Conservation (phyloP, 2,329 filamentous ascomycete genomes). For the Pyrenophora graminea region DNA sequence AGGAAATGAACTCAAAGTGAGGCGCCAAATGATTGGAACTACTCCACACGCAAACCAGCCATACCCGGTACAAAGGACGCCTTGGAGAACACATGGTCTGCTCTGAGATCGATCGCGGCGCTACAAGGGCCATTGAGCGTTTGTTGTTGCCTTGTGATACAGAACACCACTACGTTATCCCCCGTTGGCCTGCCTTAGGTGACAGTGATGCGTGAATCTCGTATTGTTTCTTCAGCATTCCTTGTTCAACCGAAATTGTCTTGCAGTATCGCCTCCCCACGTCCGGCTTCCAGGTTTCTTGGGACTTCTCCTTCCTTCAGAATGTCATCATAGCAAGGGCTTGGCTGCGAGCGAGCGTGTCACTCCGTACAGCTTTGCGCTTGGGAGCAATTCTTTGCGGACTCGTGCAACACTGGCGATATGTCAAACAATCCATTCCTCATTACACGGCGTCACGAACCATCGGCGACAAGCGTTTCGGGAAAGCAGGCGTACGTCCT, state of each 20-base stretch:
- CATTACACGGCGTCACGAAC: background rate
- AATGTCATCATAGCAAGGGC: constrained; percentile 1
- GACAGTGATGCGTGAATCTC: too few species aligned
- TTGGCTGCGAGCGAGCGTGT: background rate
- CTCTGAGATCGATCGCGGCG: constrained; percentile 4
- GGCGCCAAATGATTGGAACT: constrained; percentile 8
- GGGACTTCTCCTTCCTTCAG: constrained; percentile 4
- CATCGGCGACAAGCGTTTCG: background rate
- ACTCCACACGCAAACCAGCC: constrained; percentile 6
- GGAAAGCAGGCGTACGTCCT: background rate
- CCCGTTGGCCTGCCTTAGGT: background rate
- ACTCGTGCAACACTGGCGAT: background rate
- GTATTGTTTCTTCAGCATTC: background rate
- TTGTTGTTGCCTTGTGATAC: constrained; percentile 1
- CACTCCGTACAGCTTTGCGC: constrained; percentile 1
- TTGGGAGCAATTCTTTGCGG: background rate
- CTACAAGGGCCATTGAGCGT: background rate
- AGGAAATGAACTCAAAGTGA: constrained; percentile 14
- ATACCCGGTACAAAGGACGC: background rate
- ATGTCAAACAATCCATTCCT: background rate
- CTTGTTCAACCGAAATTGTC: constrained; percentile 9
- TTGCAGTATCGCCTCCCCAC: constrained; percentile 3
- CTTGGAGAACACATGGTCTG: constrained; percentile 12
- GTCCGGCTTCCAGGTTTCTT: constrained; percentile 3
- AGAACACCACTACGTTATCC: background rate